These are phyloP conservation scores for Suillus ampliporus DNA, from an alignment of 768 basidiomycete genomes.

Conservation along the genomic window DNA sequence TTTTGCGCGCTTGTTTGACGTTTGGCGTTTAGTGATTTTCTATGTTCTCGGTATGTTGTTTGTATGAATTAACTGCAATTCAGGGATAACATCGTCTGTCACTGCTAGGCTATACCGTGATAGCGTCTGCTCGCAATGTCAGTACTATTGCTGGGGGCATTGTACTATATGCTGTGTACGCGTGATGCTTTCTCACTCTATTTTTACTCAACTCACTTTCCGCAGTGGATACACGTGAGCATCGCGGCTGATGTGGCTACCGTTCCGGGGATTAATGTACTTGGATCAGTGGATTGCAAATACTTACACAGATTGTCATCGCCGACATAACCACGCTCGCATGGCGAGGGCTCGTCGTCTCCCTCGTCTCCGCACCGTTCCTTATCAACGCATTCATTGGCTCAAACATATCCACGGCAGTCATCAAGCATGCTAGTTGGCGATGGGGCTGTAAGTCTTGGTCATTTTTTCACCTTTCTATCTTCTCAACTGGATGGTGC, in stretches of 20 bases:
- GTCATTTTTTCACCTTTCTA: neutral
- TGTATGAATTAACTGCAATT: neutral
- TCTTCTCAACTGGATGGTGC: conserved; percentile 1
- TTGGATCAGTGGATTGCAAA: conserved; percentile 56
- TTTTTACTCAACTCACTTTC: conserved; percentile 29
- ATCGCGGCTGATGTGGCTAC: conserved; percentile 11
- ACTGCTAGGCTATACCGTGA: conserved; percentile 52
- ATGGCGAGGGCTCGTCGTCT: conserved; percentile 59
- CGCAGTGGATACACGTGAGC: conserved; percentile 64
- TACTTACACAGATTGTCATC: conserved; percentile 67
- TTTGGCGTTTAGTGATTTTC: conserved; percentile 48
- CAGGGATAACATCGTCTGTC: neutral
- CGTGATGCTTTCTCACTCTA: conserved; percentile 13
- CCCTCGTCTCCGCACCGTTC: conserved; percentile 55
- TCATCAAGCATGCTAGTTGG: conserved; percentile 58
- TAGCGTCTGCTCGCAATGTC: conserved; percentile 54
- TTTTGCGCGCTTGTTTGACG: neutral
- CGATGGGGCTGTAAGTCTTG: conserved; percentile 67
- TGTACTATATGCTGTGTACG: conserved; percentile 60
- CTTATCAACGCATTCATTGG: conserved; percentile 70
- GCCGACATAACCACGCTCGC: conserved; percentile 64
- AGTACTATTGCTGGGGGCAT: conserved; percentile 57
- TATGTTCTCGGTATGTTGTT: conserved; percentile 58
- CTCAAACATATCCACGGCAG: conserved; percentile 58
- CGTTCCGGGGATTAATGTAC: neutral